Percentiles rank a stretch among this genome's conserved stretches.
Evolutionary conservation across 495 filamentous ascomycete species (phyloP).

Genomic region (Pyrenula aspistea): DNA sequence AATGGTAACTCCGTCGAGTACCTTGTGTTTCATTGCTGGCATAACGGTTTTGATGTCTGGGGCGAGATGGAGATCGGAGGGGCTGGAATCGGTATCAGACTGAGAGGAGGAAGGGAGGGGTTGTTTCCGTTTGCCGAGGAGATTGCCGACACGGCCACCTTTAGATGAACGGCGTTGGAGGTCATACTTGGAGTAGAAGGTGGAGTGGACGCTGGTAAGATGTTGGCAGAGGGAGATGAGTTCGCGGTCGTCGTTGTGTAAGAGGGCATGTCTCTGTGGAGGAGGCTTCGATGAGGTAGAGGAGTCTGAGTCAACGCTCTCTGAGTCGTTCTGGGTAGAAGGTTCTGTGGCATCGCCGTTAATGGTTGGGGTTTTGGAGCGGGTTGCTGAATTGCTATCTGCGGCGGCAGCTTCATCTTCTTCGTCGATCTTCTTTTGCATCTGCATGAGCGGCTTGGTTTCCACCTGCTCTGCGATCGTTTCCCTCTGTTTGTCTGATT

Average conservation of each 20-base stretch:
- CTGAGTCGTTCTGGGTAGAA: not conserved
- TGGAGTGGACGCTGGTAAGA: constrained; percentile 59
- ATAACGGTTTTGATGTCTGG: constrained; percentile 80
- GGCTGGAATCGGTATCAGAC: constrained; percentile 26
- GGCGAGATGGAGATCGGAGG: constrained; percentile 51
- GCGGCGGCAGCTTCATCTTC: constrained; percentile 54
- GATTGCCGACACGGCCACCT: constrained; percentile 46
- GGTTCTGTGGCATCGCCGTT: constrained; percentile 9
- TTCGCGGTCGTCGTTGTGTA: constrained; percentile 77
- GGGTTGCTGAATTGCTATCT: constrained; percentile 24
- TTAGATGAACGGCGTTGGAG: constrained; percentile 29
- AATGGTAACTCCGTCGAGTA: constrained; percentile 57
- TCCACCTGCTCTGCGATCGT: constrained; percentile 78
- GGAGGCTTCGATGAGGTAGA: constrained; percentile 14
- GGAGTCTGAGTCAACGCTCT: constrained; percentile 5
- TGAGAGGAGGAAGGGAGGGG: constrained; percentile 10
- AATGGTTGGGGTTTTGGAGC: not conserved
- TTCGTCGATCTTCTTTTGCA: constrained; percentile 79
- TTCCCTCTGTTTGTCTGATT: constrained; percentile 72
- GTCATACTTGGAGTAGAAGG: constrained; percentile 78
- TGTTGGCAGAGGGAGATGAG: constrained; percentile 60
- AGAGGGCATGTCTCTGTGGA: constrained; percentile 56
- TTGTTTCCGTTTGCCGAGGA: constrained; percentile 38
- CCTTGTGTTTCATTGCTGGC: constrained; percentile 58
- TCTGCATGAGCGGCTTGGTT: constrained; percentile 72